These are phyloP conservation scores for Clonostachys solani DNA, from an alignment of 2,329 filamentous ascomycete genomes.

Conservation along the genomic window DNA sequence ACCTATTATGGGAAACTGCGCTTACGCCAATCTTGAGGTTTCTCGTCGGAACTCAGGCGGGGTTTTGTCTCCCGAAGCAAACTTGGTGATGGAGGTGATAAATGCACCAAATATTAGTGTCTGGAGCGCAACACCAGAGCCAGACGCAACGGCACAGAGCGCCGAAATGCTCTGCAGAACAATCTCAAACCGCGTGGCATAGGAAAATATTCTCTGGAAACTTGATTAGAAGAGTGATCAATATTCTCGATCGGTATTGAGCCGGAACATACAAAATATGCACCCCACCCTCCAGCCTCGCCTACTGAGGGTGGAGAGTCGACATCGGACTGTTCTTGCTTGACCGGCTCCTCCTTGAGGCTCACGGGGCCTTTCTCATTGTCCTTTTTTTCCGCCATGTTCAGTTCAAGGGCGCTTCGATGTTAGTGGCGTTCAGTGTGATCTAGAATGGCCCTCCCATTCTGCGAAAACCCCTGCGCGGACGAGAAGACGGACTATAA, in stretches of 20 bases:
- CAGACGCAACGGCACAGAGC: conserved; percentile 26
- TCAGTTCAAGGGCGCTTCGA: too few relatives aligned
- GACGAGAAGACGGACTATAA: too few relatives aligned
- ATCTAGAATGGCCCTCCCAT: too few relatives aligned
- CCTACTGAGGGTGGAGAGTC: neutral
- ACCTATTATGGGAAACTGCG: neutral
- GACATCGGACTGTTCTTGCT: too few relatives aligned
- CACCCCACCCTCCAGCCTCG: neutral
- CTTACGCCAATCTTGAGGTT: conserved; percentile 23
- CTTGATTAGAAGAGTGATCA: neutral
- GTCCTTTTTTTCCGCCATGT: too few relatives aligned
- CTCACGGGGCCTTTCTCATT: too few relatives aligned
- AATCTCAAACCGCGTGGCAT: conserved; percentile 18
- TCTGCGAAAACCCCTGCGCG: too few relatives aligned
- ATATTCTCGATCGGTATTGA: neutral
- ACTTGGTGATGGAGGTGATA: conserved; percentile 26
- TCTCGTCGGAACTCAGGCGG: conserved; percentile 20
- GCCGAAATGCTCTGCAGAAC: conserved; percentile 18
- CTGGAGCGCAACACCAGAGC: conserved; percentile 27
- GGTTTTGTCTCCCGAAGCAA: conserved; percentile 14
- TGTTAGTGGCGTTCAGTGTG: too few relatives aligned
- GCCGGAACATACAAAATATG: neutral
- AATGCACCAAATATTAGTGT: conserved; percentile 33
- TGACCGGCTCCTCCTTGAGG: too few relatives aligned
- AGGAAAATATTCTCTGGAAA: conserved; percentile 21